phyloP scores from a whole-genome alignment of 441 rosid species.

The Adansonia madagascariensis region DNA sequence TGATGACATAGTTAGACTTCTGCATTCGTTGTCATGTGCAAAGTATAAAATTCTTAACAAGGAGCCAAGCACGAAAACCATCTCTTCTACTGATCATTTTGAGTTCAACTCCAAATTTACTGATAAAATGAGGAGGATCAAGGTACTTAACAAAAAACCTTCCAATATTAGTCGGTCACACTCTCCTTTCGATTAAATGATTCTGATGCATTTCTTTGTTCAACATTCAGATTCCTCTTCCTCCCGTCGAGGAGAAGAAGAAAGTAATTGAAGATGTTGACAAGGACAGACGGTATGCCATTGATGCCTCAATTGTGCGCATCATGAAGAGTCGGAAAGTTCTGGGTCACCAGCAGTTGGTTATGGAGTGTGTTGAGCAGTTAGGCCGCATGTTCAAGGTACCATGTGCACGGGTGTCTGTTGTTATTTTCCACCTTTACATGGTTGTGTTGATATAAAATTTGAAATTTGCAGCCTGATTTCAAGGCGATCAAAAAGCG shows the following conservation, averaged over 20 bases:
- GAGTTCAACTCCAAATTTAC: conserved; percentile 47
- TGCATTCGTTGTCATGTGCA: conserved; percentile 46
- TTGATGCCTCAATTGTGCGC: conserved; percentile 58
- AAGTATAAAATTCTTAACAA: conserved; percentile 47
- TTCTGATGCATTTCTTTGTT: conserved; percentile 15
- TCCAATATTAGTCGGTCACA: too few species aligned
- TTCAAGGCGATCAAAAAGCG: conserved; percentile 62
- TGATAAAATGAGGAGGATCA: conserved; percentile 46
- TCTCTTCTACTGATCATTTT: conserved; percentile 38
- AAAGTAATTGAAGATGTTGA: conserved; percentile 55
- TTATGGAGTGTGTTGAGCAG: conserved; percentile 55
- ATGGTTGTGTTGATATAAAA: not conserved
- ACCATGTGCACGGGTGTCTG: not conserved
- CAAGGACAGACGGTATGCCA: conserved; percentile 54
- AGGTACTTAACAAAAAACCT: conserved; percentile 23
- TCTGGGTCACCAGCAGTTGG: conserved; percentile 53
- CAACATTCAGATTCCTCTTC: conserved; percentile 49
- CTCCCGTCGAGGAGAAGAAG: conserved; percentile 50
- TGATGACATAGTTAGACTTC: conserved; percentile 44
- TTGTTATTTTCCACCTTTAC: not conserved
- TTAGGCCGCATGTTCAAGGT: conserved; percentile 56
- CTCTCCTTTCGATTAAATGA: not conserved
- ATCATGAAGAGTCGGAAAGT: conserved; percentile 60
- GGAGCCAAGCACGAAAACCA: conserved; percentile 43
- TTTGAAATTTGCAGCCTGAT: conserved; percentile 30